phyloP scores from a whole-genome alignment of 108 stramenopile species.

The Pseudonitzschia delicatissima region DNA sequence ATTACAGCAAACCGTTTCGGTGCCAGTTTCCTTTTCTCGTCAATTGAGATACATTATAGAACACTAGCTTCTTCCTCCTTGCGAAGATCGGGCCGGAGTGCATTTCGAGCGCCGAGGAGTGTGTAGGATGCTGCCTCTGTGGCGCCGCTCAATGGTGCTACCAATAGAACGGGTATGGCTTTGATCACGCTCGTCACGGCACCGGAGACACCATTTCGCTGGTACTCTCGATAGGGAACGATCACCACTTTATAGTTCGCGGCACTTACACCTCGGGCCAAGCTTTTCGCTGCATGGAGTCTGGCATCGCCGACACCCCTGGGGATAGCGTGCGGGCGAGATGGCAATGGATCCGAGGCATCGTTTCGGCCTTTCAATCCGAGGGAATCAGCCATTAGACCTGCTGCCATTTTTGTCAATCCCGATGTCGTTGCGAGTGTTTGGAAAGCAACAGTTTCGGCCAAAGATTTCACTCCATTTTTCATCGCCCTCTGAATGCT shows the following conservation, averaged over 20 bases:
- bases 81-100: slow-evolving; percentile 73
- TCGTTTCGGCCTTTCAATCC: slow-evolving; percentile 17
- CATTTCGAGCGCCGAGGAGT: slow-evolving; percentile 75
- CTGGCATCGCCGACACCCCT: slow-evolving; percentile 45
- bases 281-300: slow-evolving; percentile 58
- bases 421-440: slow-evolving; percentile 61
- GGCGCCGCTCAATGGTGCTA: slow-evolving; percentile 74
- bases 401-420: slow-evolving; percentile 63
- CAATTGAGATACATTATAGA: neutral
- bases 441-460: slow-evolving; percentile 66
- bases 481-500: slow-evolving; percentile 50
- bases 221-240: slow-evolving; percentile 72
- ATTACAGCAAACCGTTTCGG: neutral
- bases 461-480: slow-evolving; percentile 60
- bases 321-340: slow-evolving; percentile 52
- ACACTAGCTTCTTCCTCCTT: slow-evolving; percentile 67
- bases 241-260: slow-evolving; percentile 80
- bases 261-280: slow-evolving; percentile 64
- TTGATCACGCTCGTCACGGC: slow-evolving; percentile 60
- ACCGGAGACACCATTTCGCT: slow-evolving; percentile 53
- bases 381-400: slow-evolving; percentile 29
- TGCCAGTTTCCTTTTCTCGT: too few species aligned
- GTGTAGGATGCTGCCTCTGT: slow-evolving; percentile 80
- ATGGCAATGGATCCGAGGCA: slow-evolving; percentile 39
- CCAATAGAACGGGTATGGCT: slow-evolving; percentile 76